A percentile compares a stretch with the other conserved stretches of the same genome.
Evolutionary conservation across 1,284 basidiomycete species (phyloP).

Genomic region (Trichosporon sp.): DNA sequence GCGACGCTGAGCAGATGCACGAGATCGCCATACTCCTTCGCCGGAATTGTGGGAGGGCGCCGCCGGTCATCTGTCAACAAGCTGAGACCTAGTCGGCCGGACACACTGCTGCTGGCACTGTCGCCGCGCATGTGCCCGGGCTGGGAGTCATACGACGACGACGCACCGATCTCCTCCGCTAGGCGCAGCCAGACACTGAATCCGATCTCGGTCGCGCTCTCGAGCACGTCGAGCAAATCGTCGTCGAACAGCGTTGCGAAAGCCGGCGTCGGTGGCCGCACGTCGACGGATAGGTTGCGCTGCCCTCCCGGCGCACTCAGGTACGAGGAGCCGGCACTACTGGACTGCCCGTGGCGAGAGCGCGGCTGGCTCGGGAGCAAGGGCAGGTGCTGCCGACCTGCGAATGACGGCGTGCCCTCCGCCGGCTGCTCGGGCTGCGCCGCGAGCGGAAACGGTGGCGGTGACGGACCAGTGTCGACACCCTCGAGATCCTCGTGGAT

Average conservation of each 20-base stretch:
- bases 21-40: constrained; percentile 47
- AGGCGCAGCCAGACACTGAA: constrained; percentile 58
- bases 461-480: background rate
- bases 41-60: constrained; percentile 43
- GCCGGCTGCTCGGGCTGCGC: constrained; percentile 29
- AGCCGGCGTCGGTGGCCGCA: constrained; percentile 53
- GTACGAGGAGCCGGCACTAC: constrained; percentile 43
- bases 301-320: constrained; percentile 17
- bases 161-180: constrained; percentile 56
- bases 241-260: constrained; percentile 57
- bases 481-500: constrained; percentile 29
- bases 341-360: constrained; percentile 40
- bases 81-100: constrained; percentile 27
- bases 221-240: constrained; percentile 58
- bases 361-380: background rate
- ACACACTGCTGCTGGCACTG: constrained; percentile 16
- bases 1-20: constrained; percentile 48
- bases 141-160: constrained; percentile 22
- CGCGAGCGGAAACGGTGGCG: constrained; percentile 31
- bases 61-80: constrained; percentile 22
- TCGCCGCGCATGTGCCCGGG: constrained; percentile 30
- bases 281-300: constrained; percentile 51
- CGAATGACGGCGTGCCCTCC: constrained; percentile 8
- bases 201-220: constrained; percentile 58
- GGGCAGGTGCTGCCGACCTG: constrained; percentile 5